phyloP scores from a whole-genome alignment of 1,284 basidiomycete species.

The Microbotryum silenes-acaulis region DNA sequence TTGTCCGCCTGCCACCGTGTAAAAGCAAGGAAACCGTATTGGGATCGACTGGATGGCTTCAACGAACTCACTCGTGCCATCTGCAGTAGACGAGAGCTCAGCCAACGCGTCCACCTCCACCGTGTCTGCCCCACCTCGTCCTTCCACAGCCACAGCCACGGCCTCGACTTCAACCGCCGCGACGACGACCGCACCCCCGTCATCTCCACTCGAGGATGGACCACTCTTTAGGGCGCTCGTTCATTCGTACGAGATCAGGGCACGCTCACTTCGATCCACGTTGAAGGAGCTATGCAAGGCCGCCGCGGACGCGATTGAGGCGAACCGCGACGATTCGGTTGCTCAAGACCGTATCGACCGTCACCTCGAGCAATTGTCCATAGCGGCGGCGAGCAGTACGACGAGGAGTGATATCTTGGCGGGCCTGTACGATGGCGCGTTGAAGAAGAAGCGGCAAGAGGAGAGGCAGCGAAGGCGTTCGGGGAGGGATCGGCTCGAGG shows the following conservation, averaged over 20 bases:
- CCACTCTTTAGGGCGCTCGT: conserved; percentile 30
- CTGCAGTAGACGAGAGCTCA: no score
- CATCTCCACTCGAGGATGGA: conserved; percentile 24
- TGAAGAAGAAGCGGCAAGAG: conserved; percentile 6
- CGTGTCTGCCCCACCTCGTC: not conserved
- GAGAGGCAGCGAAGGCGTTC: conserved; percentile 2
- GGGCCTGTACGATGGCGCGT: conserved; percentile 16
- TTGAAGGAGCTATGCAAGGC: conserved; percentile 29
- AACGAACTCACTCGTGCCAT: not conserved
- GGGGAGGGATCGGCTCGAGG: conserved; percentile 23
- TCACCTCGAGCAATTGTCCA: conserved; percentile 20
- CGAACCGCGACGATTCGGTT: conserved; percentile 6
- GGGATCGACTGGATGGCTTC: not conserved
- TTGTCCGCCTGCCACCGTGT: not conserved
- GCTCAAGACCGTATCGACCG: conserved; percentile 27
- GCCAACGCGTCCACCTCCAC: conserved; percentile 3
- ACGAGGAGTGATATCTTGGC: conserved; percentile 14
- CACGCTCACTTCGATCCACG: conserved; percentile 15
- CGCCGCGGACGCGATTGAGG: conserved; percentile 9
- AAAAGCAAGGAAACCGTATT: not conserved
- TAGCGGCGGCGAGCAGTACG: not conserved
- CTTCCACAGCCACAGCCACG: not conserved
- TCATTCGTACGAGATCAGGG: conserved; percentile 24
- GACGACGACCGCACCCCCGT: not conserved
- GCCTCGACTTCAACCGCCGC: not conserved